Evolutionary conservation across 2,329 filamentous ascomycete genomes (phyloP), one percentile per base, ranked within the genome.

Genomic region (Byssoonygena ceratinophila): DNA sequence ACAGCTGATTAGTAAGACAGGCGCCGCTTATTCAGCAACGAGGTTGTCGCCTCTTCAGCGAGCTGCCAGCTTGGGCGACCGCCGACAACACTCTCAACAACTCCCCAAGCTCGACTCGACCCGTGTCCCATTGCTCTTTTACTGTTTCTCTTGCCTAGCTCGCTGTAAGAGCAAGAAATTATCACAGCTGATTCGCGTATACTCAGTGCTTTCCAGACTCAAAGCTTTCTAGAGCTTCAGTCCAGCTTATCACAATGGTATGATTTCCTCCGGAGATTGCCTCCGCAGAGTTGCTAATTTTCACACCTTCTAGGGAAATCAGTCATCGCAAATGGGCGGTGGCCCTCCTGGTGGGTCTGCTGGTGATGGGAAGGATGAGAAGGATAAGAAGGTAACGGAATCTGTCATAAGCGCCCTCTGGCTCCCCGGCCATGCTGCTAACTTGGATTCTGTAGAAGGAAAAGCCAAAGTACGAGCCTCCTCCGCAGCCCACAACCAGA

Each of bases 381-480:
- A 90, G 75, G 90, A 94, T 66, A 95, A 97, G 80, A 97, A 97
- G 81, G 91, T 87, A 73, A n/a, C n/a, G n/a, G n/a, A n/a, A n/a
- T n/a, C n/a, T n/a, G n/a, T n/a, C n/a, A n/a, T n/a, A n/a, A n/a
- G n/a, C 8, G 27, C 7, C 2, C 6, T 14, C n/a, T 20, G 22
- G 31, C 4, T 12, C 11, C 11, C 8, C 3, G 31, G 31, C 22
- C 41, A 20, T 46, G 59, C 59, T 34, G 61, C 57, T 58, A 52
- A 49, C 59, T 59, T 36, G 62, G 55, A 57, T 51, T 47, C n/a
- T 56, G 62, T 65, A 95, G 91, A 97, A 98, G 80, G 91, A 98
- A 58, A 98, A 98, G 84, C 92, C 92, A 68, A 97, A 95, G 85
- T 98, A 98, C 78, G 92, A 98, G 73, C 92, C 92, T 59, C 92